Base-by-base conservation (phyloP, 2,329 filamentous ascomycete species). In the Colletotrichum musicola region DNA sequence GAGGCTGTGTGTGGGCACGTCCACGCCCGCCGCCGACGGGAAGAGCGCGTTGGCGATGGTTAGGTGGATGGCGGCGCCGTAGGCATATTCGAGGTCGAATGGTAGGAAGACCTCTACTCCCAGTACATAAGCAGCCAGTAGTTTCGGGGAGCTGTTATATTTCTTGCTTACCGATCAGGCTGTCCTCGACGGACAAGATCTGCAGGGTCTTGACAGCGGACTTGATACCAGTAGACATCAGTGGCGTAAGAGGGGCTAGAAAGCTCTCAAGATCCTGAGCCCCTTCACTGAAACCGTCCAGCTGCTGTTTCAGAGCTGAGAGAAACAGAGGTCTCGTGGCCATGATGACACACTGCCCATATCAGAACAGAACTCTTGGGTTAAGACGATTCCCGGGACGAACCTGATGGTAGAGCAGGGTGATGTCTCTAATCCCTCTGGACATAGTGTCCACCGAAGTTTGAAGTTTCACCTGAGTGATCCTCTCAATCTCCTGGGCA, bases 221-320 rank as follows among this genome's bases (percentile, higher is more conserved):
- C 40, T 82, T 82, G 20, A 82, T 82, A 4, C 81, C 79, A 0
- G 77, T 80, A 0, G 77, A 78, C 7, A 82, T 81, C 0, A 82
- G 62, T 0, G 78, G 71, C 13, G 75, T 78, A 1, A 79, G 81
- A 4, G 58, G 44, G 5, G 56, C 13, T 4, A 63, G n/a, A n/a
- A 82, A 78, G 0, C 62, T 75, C 9, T 78, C 74, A 40, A 77
- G 78, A 30, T 80, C 75, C 27, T 80, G 75, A 2, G 61, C 71
- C 0, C 68, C 72, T 0, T 60, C 68, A 0, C 68, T 71, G 0
- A 79, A 63, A 6, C 73, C 76, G 0, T 80, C 76, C 0, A 81
- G 65, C 3, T 79, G 72, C 60, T 81, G 78, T 55, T 79, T 81
- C 0, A 83, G 72, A 0, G 81, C 76, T 0, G 80, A 81, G 0